These are phyloP conservation scores for Zarea fungicola DNA, from an alignment of 2,329 filamentous ascomycete species.

Conservation along the genomic window DNA sequence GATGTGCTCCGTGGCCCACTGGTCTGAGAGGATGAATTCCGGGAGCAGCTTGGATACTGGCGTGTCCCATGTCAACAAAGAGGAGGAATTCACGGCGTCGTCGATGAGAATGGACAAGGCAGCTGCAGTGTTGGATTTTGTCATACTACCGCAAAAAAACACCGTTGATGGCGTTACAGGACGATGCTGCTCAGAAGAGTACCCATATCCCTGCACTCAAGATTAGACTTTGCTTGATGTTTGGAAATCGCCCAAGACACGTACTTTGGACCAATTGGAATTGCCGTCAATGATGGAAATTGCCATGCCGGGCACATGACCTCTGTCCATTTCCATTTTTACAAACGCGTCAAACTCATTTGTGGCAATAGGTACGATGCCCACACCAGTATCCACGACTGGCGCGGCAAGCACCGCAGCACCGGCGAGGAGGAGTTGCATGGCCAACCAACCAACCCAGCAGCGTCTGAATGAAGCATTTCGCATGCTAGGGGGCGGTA, in stretches of 20 bases:
- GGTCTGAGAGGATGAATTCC: slow-evolving; percentile 40
- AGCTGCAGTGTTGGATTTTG: slow-evolving; percentile 48
- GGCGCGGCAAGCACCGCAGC: not conserved
- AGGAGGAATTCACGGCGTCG: slow-evolving; percentile 31
- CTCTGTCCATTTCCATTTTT: slow-evolving; percentile 27
- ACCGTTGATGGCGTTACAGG: slow-evolving; percentile 40
- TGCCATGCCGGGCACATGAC: slow-evolving; percentile 37
- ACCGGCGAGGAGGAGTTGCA: slow-evolving; percentile 1
- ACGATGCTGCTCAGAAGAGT: slow-evolving; percentile 29
- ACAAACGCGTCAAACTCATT: slow-evolving; percentile 20
- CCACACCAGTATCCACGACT: not conserved
- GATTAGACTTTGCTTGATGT: too few species aligned
- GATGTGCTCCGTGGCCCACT: slow-evolving; percentile 37
- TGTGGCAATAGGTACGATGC: slow-evolving; percentile 11
- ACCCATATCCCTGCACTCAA: slow-evolving; percentile 35
- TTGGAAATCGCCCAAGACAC: not conserved
- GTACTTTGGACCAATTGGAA: slow-evolving; percentile 30
- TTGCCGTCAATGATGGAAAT: slow-evolving; percentile 36
- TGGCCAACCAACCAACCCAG: slow-evolving; percentile 8
- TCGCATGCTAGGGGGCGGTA: not conserved
- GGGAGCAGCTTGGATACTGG: slow-evolving; percentile 38
- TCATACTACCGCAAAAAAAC: slow-evolving; percentile 48
- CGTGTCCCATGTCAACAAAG: slow-evolving; percentile 39
- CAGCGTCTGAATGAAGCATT: not conserved
- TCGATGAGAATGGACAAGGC: slow-evolving; percentile 42